Evolutionary conservation across 257 asterid genomes (phyloP).

Genomic region (Mentha longifolia): DNA sequence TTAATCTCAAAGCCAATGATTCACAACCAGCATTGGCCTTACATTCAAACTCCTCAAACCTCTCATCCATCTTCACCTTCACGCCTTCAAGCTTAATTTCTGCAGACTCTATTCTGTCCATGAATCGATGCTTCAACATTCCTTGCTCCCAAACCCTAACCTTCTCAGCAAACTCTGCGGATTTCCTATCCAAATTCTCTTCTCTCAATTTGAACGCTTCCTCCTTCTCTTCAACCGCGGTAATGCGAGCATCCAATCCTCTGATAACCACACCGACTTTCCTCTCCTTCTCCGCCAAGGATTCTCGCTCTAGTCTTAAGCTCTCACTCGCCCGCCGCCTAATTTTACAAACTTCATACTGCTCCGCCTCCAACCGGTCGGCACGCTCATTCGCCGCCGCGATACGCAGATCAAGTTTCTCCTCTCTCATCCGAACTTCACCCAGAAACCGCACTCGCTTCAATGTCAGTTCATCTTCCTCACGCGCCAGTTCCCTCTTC

Average conservation of each 20-base stretch:
- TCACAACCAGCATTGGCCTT: conserved; percentile 27
- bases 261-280: conserved; percentile 12
- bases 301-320: conserved; percentile 14
- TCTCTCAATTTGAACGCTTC: conserved; percentile 30
- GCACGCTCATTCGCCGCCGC: conserved; percentile 21
- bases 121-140: background rate
- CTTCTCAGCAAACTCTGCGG: conserved; percentile 13
- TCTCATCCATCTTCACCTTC: conserved; percentile 21
- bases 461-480: conserved; percentile 26
- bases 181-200: conserved; percentile 21
- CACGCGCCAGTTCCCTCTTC: conserved; percentile 27
- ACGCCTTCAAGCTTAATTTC: conserved; percentile 38
- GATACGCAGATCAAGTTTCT: conserved; percentile 20
- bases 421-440: conserved; percentile 25
- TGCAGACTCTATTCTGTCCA: conserved; percentile 33
- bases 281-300: conserved; percentile 37
- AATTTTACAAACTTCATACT: conserved; percentile 12
- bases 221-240: conserved; percentile 36
- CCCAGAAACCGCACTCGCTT: conserved; percentile 23
- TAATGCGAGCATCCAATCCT: conserved; percentile 27
- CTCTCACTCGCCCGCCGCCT: background rate
- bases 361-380: conserved; percentile 24
- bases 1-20: background rate
- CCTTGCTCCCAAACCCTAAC: background rate
- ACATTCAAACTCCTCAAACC: conserved; percentile 33